Percentiles rank a stretch among this genome's conserved stretches.
These are phyloP conservation scores for Neurospora sp. DNA, from an alignment of 495 filamentous ascomycete species.

Conservation along the genomic window DNA sequence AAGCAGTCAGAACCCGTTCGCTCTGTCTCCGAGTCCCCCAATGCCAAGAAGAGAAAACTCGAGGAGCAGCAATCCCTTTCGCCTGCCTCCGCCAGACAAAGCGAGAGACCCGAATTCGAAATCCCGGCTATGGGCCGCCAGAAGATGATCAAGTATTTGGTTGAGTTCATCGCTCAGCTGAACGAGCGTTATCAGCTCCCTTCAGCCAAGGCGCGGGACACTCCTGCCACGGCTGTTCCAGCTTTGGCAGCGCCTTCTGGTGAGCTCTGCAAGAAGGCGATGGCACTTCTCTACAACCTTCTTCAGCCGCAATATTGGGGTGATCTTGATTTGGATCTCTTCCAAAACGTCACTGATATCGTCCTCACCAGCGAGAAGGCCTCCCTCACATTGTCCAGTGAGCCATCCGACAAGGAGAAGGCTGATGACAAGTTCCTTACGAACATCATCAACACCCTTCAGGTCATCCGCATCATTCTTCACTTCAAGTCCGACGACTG, in stretches of 20 bases:
- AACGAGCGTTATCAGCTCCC: slow-evolving; percentile 70
- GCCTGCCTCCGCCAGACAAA: slow-evolving; percentile 38
- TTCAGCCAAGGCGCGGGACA: slow-evolving; percentile 54
- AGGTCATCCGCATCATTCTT: slow-evolving; percentile 79
- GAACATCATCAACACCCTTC: slow-evolving; percentile 81
- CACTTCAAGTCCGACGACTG: slow-evolving; percentile 82
- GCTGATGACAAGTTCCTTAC: slow-evolving; percentile 73
- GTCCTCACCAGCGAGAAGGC: slow-evolving; percentile 65
- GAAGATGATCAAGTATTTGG: slow-evolving; percentile 83
- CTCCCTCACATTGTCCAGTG: slow-evolving; percentile 58
- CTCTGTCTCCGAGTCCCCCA: slow-evolving; percentile 56
- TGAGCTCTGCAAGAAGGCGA: slow-evolving; percentile 77
- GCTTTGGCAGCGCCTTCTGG: slow-evolving; percentile 42
- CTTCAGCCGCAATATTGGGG: slow-evolving; percentile 85
- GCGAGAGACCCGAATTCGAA: slow-evolving; percentile 56
- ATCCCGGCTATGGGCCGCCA: slow-evolving; percentile 55
- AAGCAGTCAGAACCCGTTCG: slow-evolving; percentile 32
- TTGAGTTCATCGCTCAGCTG: slow-evolving; percentile 86
- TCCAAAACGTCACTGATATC: slow-evolving; percentile 78
- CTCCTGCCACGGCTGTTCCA: slow-evolving; percentile 33
- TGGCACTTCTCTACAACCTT: slow-evolving; percentile 74
- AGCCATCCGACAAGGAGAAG: slow-evolving; percentile 79
- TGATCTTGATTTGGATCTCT: slow-evolving; percentile 83
- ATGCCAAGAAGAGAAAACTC: slow-evolving; percentile 64
- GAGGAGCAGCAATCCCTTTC: slow-evolving; percentile 42